Conservation (phyloP, 495 filamentous ascomycete species). For the Lasiosphaeria miniovina region DNA sequence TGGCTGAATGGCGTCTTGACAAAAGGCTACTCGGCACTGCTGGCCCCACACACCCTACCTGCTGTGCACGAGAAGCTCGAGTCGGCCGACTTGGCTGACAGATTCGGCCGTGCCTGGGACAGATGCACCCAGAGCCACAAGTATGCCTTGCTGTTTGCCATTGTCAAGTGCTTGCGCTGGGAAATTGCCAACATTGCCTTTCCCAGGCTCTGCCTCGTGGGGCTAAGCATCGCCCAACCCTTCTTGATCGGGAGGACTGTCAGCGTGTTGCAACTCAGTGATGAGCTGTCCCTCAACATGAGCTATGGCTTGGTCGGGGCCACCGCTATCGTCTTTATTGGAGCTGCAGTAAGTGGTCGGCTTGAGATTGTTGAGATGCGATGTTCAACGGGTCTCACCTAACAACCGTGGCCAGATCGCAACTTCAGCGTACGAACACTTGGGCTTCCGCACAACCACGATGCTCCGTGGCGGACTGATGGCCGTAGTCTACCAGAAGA, state of each 20-base stretch:
- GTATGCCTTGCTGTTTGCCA: conserved; percentile 2
- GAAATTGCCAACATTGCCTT: conserved; percentile 16
- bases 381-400: no score
- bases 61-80: no score
- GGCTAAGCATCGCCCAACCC: conserved; percentile 23
- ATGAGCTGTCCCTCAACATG: conserved; percentile 27
- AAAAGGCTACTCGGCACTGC: no score
- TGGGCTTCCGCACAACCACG: conserved; percentile 24
- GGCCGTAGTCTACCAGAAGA: conserved; percentile 25
- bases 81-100: no score
- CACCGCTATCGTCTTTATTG: conserved; percentile 29
- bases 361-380: no score
- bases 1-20: no score
- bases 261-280: conserved; percentile 16
- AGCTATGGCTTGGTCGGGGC: conserved; percentile 53
- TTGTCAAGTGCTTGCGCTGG: conserved; percentile 11
- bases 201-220: conserved; percentile 23
- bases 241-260: conserved; percentile 25
- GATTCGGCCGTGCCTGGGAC: no score
- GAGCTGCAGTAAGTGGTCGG: conserved; percentile 13
- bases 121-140: background rate
- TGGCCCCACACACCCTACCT: no score
- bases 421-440: conserved; percentile 11
- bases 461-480: conserved; percentile 26
- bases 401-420: no score